Base-by-base conservation (phyloP, 176 grass and related monocot genomes). In the Aegilops sharonensis region DNA sequence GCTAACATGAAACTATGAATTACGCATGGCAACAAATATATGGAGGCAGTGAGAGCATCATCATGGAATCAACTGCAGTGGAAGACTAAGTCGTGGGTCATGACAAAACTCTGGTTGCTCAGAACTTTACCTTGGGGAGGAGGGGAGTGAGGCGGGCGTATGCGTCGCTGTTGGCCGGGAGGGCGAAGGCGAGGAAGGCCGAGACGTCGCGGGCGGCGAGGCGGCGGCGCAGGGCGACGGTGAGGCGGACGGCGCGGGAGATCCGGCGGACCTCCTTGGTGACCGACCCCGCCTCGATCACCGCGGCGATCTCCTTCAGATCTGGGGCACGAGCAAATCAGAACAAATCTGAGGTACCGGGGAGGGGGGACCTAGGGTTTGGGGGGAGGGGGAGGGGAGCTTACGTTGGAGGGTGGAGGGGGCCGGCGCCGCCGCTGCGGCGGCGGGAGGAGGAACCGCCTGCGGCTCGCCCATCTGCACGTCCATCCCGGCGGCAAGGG, bases 271-370 rank as follows among this genome's bases (percentile, higher is more conserved):
- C 92, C 92, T 97, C 95, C 82, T 94, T 94, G 78, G 78, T 70
- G 37, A 92, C 88, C 21, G 92, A 89, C 40, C 95, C 92, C 0
- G 87, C 88, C 78, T 97, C 95, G 79, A 97, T 91, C 84, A 94
- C 35, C 5, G 88, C 70, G 5, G 88, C 88, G 43, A 97, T 97
- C 87, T 97, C 95, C 92, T 88, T 97, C 84, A 97, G 92, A 97
- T 92, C 95, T 97, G 78, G 77, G 27, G 34, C 20, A 36, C 27
- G 74, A 65, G 30, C 79, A 32, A 9, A 4, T 18, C 36, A 48
- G 50, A 24, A 32, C 21, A 30, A 73, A 24, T 27, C 30, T 56
- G 40, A 81, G 29, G 27, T 17, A 7, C 25, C 24, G 35, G 69
- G 30, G 77, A 45, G 36, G 74, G 12, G 6, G 4, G 73, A 68